A percentile compares a stretch with the other conserved stretches of the same genome.
phyloP scores from a whole-genome alignment of 2,329 filamentous ascomycete genomes.

The Fusarium udum region DNA sequence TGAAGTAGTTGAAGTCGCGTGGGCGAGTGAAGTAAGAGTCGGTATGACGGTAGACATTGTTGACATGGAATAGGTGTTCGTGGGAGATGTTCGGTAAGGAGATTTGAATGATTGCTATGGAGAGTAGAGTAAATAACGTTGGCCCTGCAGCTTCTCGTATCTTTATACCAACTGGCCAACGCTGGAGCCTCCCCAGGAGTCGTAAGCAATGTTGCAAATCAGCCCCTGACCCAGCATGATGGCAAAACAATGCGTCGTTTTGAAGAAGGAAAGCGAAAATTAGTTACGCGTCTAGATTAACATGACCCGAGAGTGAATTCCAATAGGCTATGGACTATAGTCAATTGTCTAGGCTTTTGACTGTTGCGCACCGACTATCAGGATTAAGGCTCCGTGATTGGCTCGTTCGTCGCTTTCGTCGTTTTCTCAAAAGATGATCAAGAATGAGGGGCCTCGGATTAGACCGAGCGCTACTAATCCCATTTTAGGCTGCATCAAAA shows the following conservation, averaged over 20 bases:
- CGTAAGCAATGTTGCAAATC: not conserved
- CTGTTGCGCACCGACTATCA: not conserved
- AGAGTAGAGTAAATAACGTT: not conserved
- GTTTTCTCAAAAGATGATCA: not conserved
- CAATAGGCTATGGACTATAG: not conserved
- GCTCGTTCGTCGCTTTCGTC: not conserved
- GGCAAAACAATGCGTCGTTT: not conserved
- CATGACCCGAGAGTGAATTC: not conserved
- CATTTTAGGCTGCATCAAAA: not conserved
- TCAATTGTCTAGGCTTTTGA: not conserved
- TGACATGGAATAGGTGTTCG: not conserved
- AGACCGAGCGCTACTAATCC: not conserved
- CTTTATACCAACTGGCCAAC: not conserved
- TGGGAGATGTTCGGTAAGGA: not conserved
- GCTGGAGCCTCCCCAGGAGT: not conserved
- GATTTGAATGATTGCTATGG: not conserved
- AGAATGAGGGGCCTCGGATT: not conserved
- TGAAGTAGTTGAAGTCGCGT: not conserved
- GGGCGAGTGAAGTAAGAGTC: not conserved
- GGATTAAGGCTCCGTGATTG: not conserved
- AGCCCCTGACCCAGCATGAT: not conserved
- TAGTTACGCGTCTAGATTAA: not conserved
- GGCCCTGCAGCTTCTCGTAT: not conserved
- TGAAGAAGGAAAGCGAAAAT: not conserved
- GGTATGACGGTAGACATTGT: not conserved